Conservation (phyloP, 2,329 filamentous ascomycete genomes). For the Zymoseptoria tritici region DNA sequence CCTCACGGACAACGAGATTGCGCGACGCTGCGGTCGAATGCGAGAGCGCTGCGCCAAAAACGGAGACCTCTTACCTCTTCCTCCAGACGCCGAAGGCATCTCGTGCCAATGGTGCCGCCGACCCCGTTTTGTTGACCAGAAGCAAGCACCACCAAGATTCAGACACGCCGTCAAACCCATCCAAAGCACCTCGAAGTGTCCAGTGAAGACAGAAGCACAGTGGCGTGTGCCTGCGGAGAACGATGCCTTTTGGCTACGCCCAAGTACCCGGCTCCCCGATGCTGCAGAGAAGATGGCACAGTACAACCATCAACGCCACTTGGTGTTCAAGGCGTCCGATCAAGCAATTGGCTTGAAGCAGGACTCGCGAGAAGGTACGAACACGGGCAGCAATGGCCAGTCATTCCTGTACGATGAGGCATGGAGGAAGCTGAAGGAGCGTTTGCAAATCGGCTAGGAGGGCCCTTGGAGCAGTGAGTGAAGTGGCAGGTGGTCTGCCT, state of each 20-base stretch:
- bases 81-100: slow-evolving; percentile 7
- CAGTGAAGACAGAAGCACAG: neutral
- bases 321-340: slow-evolving; percentile 1
- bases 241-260: slow-evolving; percentile 7
- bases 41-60: slow-evolving; percentile 5
- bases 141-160: neutral
- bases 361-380: neutral
- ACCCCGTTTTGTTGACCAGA: neutral
- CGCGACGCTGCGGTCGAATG: slow-evolving; percentile 7
- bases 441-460: neutral
- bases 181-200: neutral
- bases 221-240: slow-evolving; percentile 2
- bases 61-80: slow-evolving; percentile 6
- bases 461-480: neutral
- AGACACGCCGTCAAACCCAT: neutral
- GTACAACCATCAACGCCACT: slow-evolving; percentile 4
- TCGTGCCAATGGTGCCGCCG: slow-evolving; percentile 8
- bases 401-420: slow-evolving; percentile 4
- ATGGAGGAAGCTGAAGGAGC: slow-evolving; percentile 3
- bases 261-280: slow-evolving; percentile 2
- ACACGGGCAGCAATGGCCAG: neutral
- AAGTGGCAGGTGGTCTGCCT: neutral
- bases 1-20: slow-evolving; percentile 7
- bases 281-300: slow-evolving; percentile 2
- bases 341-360: neutral